A percentile compares a stretch with the other conserved stretches of the same genome.
Evolutionary conservation across 345 rosid genomes (phyloP).

Genomic region (Gossypium ekmanianum): DNA sequence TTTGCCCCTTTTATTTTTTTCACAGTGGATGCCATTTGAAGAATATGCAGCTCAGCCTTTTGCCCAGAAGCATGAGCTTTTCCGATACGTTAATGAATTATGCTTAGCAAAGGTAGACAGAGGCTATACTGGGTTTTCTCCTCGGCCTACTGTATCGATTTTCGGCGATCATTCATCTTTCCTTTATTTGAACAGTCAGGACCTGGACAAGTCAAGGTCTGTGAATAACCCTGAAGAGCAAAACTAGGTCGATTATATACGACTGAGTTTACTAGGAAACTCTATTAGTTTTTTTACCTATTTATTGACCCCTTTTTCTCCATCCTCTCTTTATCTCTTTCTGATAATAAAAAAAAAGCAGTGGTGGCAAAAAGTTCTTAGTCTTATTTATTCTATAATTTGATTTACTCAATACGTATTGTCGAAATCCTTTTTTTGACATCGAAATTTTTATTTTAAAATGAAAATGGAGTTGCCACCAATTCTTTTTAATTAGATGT

Average conservation of each 20-base stretch:
- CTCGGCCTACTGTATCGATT: constrained; percentile 24
- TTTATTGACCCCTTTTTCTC: constrained; percentile 8
- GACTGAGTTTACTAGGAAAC: background rate
- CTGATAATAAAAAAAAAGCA: background rate
- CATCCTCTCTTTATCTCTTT: background rate
- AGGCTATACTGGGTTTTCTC: constrained; percentile 48
- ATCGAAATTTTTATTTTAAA: no score
- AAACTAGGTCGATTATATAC: background rate
- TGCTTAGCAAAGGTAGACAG: constrained; percentile 49
- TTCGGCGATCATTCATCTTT: constrained; percentile 31
- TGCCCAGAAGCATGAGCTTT: constrained; percentile 42
- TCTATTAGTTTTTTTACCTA: background rate
- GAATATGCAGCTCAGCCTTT: constrained; percentile 73
- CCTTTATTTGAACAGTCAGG: constrained; percentile 42
- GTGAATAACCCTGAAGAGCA: background rate
- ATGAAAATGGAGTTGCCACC: no score
- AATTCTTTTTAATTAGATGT: no score
- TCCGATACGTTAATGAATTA: constrained; percentile 36
- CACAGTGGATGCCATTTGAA: constrained; percentile 74
- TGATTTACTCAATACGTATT: background rate
- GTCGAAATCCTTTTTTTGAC: no score
- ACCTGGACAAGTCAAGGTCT: constrained; percentile 26
- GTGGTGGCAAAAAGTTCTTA: background rate
- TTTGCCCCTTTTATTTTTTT: background rate
- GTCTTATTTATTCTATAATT: background rate